Conservation (phyloP, 225 moss, liverwort and hornwort genomes). For the Physcomitrellopsis africana region DNA sequence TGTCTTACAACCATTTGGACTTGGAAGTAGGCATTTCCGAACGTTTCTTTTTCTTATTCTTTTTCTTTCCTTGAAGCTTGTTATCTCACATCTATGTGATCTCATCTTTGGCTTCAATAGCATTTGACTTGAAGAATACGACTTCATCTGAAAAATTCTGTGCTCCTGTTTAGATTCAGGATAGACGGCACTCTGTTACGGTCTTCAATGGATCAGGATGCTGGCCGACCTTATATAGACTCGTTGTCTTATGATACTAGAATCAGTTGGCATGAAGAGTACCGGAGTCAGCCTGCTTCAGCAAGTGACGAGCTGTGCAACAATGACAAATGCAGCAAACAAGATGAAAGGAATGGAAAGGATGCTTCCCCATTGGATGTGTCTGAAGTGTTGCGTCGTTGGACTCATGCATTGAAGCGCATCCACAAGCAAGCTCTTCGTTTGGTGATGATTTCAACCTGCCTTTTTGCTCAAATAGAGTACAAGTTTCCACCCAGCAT, state of each 20-base stretch:
- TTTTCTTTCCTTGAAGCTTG: conserved; percentile 23
- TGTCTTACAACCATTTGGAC: conserved; percentile 11
- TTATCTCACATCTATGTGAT: not conserved
- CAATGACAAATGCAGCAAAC: conserved; percentile 21
- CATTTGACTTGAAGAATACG: too few relatives aligned
- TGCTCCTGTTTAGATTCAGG: too few relatives aligned
- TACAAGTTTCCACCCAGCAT: too few relatives aligned
- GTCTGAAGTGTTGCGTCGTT: conserved; percentile 63
- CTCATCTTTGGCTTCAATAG: not conserved
- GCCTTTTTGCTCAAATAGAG: too few relatives aligned
- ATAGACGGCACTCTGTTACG: too few relatives aligned
- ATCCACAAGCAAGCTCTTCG: conserved; percentile 71
- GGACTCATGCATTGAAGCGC: conserved; percentile 75
- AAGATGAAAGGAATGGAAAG: conserved; percentile 52
- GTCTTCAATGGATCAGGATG: conserved; percentile 8
- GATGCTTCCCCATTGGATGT: conserved; percentile 57
- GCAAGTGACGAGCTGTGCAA: not conserved
- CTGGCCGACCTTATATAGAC: conserved; percentile 39
- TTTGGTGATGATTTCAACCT: not conserved
- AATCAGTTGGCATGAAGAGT: conserved; percentile 29
- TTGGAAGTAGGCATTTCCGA: conserved; percentile 8
- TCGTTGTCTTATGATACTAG: conserved; percentile 30
- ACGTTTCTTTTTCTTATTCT: not conserved
- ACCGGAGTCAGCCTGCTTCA: not conserved
- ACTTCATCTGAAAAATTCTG: too few relatives aligned